phyloP scores from a whole-genome alignment of 2,329 filamentous ascomycete genomes.

The Pezicula neosporulosa region DNA sequence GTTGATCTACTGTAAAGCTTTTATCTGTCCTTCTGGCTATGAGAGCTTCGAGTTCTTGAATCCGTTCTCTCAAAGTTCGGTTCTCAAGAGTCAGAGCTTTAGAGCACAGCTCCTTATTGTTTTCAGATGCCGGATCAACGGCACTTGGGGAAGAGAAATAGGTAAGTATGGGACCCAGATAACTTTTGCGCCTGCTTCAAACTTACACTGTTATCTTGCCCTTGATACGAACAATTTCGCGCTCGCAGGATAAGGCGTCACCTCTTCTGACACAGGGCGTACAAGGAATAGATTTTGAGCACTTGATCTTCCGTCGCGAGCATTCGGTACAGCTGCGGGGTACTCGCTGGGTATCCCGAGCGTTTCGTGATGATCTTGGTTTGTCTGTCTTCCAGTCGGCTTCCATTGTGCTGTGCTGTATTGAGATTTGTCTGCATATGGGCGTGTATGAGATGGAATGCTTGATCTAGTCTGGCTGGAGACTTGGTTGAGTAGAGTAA shows the following conservation, averaged over 20 bases:
- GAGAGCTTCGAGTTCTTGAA: constrained; percentile 1
- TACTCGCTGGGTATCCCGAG: constrained; percentile 5
- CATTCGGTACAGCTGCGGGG: constrained; percentile 7
- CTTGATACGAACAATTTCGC: constrained; percentile 6
- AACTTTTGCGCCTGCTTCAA: no score
- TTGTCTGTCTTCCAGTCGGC: no score
- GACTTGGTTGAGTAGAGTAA: no score
- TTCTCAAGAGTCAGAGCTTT: not conserved
- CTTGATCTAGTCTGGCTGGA: no score
- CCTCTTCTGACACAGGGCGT: constrained; percentile 5
- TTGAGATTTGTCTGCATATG: no score
- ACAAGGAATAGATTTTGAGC: constrained; percentile 10
- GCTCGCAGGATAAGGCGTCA: constrained; percentile 2
- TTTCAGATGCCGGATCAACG: not conserved
- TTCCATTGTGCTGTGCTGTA: not conserved
- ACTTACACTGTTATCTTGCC: constrained; percentile 2
- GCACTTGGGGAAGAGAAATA: no score
- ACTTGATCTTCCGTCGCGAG: constrained; percentile 10
- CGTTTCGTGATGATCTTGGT: no score
- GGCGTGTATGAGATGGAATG: no score
- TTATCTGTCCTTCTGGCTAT: not conserved
- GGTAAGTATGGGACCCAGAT: no score
- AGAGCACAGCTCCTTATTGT: not conserved
- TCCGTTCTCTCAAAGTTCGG: not conserved
- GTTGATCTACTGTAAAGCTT: not conserved